Evolutionary conservation across 768 basidiomycete genomes (phyloP).

Genomic region (Vararia minispora): DNA sequence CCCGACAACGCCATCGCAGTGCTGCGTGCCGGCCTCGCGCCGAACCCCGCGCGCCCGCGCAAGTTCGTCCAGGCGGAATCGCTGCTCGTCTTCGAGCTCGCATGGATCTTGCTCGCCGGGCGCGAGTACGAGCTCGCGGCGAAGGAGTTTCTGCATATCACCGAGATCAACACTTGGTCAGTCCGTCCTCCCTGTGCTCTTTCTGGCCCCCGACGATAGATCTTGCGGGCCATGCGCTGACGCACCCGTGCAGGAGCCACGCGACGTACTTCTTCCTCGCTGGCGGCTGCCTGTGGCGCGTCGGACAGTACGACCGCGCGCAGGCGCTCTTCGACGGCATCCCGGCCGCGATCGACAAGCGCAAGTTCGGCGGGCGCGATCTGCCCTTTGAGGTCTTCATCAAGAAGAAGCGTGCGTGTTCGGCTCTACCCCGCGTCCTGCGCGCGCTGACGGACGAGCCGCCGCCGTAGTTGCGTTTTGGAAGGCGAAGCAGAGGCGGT

Average conservation of each 20-base stretch:
- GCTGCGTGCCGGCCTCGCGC: constrained; percentile 44
- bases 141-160: constrained; percentile 51
- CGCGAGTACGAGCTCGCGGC: constrained; percentile 58
- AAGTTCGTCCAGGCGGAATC: constrained; percentile 65
- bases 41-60: constrained; percentile 37
- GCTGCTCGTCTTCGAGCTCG: constrained; percentile 64
- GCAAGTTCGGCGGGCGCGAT: constrained; percentile 54
- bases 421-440: not conserved
- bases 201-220: not conserved
- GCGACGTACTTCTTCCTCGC: constrained; percentile 72
- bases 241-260: constrained; percentile 42
- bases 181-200: no score
- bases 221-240: not conserved
- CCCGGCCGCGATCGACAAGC: constrained; percentile 46
- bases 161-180: constrained; percentile 60
- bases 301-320: constrained; percentile 45
- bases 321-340: constrained; percentile 50
- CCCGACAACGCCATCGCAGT: constrained; percentile 54
- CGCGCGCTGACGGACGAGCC: not conserved
- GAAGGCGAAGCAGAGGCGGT: constrained; percentile 49
- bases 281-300: constrained; percentile 58
- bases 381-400: constrained; percentile 70
- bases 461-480: constrained; percentile 56
- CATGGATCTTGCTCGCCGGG: constrained; percentile 61
- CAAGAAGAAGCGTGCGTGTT: constrained; percentile 55